Conservation (phyloP, 805 yeast species). For the Kodamaea leandrae region DNA sequence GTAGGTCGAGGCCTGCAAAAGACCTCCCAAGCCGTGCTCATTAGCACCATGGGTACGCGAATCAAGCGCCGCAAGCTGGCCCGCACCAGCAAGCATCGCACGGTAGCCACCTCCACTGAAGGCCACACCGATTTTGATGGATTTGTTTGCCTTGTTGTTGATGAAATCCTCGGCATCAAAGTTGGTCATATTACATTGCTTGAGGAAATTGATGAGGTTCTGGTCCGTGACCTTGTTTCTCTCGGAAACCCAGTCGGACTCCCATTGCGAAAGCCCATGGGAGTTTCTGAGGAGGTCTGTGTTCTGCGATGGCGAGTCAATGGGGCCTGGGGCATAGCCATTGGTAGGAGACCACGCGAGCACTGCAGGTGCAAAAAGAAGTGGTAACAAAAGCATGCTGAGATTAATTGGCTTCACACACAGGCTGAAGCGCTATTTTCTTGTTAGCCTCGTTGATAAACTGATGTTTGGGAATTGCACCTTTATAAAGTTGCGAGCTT, state of each 20-base stretch:
- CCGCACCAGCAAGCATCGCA: slow-evolving; percentile 66
- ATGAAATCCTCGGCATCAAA: slow-evolving; percentile 46
- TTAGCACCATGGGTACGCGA: slow-evolving; percentile 29
- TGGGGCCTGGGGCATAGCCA: slow-evolving; percentile 60
- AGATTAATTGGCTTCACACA: not conserved
- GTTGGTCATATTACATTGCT: slow-evolving; percentile 45
- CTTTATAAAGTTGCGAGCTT: not conserved
- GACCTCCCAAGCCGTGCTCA: slow-evolving; percentile 37
- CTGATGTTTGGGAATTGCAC: not conserved
- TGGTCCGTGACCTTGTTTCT: slow-evolving; percentile 47
- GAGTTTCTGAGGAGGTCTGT: slow-evolving; percentile 45
- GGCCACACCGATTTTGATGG: slow-evolving; percentile 52
- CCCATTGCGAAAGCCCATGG: slow-evolving; percentile 42
- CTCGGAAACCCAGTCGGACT: slow-evolving; percentile 50
- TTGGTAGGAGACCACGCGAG: slow-evolving; percentile 30
- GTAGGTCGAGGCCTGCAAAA: slow-evolving; percentile 68
- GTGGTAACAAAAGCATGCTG: slow-evolving; percentile 4
- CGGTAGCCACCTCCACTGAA: slow-evolving; percentile 89
- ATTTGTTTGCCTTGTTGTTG: slow-evolving; percentile 30
- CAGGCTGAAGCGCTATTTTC: not conserved
- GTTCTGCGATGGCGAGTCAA: slow-evolving; percentile 47
- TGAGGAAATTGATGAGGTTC: slow-evolving; percentile 45
- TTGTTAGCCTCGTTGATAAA: too few relatives aligned
- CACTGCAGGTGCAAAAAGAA: slow-evolving; percentile 2
- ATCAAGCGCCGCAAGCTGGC: slow-evolving; percentile 41